Conservation (phyloP, 257 asterid species). For the Jacaranda copaia region DNA sequence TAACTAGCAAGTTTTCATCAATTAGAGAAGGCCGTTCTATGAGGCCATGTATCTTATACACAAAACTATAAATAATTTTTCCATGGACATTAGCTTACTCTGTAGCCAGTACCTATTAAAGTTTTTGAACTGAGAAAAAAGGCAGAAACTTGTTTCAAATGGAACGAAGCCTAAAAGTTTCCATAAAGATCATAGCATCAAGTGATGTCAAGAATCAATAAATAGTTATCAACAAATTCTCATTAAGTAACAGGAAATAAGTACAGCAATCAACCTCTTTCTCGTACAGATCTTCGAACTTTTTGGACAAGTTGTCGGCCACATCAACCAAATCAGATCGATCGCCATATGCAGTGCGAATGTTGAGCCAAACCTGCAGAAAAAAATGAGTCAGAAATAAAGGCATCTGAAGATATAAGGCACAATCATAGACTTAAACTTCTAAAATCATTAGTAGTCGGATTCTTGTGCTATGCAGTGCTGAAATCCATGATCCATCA, state of each 20-base stretch:
- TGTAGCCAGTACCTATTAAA: background rate
- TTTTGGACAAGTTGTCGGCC: constrained; percentile 70
- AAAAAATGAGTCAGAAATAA: constrained; percentile 33
- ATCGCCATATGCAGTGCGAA: constrained; percentile 73
- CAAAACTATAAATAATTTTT: background rate
- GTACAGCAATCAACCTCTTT: constrained; percentile 66
- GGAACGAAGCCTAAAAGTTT: constrained; percentile 24
- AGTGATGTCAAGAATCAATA: background rate
- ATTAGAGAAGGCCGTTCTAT: background rate
- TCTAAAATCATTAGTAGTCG: background rate
- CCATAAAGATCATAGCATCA: constrained; percentile 8
- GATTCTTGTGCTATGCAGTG: background rate
- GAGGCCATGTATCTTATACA: constrained; percentile 6
- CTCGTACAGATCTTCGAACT: constrained; percentile 77
- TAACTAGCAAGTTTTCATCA: constrained; percentile 13
- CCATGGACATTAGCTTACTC: background rate
- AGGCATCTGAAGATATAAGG: constrained; percentile 16
- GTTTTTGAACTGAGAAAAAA: constrained; percentile 14
- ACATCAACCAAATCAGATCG: constrained; percentile 66
- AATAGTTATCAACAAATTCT: constrained; percentile 17
- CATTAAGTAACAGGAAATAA: constrained; percentile 33
- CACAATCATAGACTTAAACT: background rate
- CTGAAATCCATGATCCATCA: background rate
- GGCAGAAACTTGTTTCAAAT: background rate
- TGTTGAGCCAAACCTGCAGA: constrained; percentile 78